Percentiles rank a stretch among this genome's conserved stretches.
Evolutionary conservation across 768 basidiomycete genomes (phyloP).

Genomic region (Gymnopilus junonius): DNA sequence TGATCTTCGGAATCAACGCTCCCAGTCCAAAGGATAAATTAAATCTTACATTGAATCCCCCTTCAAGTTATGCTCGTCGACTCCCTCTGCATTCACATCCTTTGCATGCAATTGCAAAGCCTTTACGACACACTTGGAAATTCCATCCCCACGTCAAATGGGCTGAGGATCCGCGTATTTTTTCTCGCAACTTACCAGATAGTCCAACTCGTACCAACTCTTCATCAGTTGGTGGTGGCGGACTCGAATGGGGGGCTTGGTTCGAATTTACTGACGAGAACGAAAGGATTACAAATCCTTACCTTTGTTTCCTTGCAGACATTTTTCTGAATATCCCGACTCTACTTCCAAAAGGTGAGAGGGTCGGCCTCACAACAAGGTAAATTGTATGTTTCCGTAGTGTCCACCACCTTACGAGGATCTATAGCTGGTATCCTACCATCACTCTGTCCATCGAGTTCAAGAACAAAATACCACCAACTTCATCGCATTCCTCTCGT

Average conservation of each 20-base stretch:
- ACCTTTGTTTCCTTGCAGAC: constrained; percentile 63
- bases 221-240: constrained; percentile 53
- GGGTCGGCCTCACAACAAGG: constrained; percentile 39
- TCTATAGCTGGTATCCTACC: constrained; percentile 64
- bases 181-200: constrained; percentile 40
- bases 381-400: constrained; percentile 8
- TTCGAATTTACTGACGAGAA: constrained; percentile 45
- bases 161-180: constrained; percentile 46
- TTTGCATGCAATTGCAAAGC: constrained; percentile 34
- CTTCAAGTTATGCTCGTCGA: constrained; percentile 64
- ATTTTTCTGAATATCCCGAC: constrained; percentile 48
- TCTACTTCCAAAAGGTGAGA: constrained; percentile 51
- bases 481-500: constrained; percentile 46
- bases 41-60: constrained; percentile 43
- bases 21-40: constrained; percentile 29
- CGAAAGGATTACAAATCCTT: constrained; percentile 50
- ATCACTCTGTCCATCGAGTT: constrained; percentile 65
- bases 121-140: constrained; percentile 33
- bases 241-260: constrained; percentile 65
- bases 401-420: not conserved
- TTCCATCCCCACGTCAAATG: constrained; percentile 39
- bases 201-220: constrained; percentile 41
- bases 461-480: constrained; percentile 58
- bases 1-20: constrained; percentile 57
- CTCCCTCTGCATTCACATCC: constrained; percentile 61